A percentile compares a stretch with the other conserved stretches of the same genome.
Evolutionary conservation across 805 yeast genomes (phyloP).

Genomic region (Komagataella pseudopastoris): DNA sequence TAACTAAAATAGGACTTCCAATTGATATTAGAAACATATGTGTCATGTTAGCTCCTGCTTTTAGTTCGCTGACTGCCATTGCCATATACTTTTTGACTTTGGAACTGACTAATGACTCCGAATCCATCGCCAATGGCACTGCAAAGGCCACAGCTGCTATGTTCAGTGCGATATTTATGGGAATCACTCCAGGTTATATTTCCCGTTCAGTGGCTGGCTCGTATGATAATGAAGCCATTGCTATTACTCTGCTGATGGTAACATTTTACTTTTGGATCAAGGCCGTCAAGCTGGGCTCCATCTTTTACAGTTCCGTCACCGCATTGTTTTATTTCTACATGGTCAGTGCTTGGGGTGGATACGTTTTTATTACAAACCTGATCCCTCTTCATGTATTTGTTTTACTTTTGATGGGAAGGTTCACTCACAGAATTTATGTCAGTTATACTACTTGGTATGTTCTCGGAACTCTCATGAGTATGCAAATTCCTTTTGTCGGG

Average conservation of each 20-base stretch:
- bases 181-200: slow-evolving; percentile 96
- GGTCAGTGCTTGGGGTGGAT: slow-evolving; percentile 99
- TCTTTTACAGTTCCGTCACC: slow-evolving; percentile 69
- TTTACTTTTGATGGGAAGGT: slow-evolving; percentile 87
- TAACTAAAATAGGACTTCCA: slow-evolving; percentile 60
- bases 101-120: slow-evolving; percentile 68
- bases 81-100: slow-evolving; percentile 78
- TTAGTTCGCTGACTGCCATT: slow-evolving; percentile 83
- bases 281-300: slow-evolving; percentile 82
- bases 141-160: slow-evolving; percentile 57
- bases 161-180: slow-evolving; percentile 87
- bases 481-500: slow-evolving; percentile 99
- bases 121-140: slow-evolving; percentile 5
- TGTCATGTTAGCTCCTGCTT: slow-evolving; percentile 93
- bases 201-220: slow-evolving; percentile 98
- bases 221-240: slow-evolving; percentile 97
- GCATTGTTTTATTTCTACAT: slow-evolving; percentile 90
- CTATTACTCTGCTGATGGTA: slow-evolving; percentile 89
- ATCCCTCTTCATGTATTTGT: slow-evolving; percentile 93
- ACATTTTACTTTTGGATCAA: slow-evolving; percentile 95
- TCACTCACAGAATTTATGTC: slow-evolving; percentile 67
- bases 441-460: slow-evolving; percentile 96
- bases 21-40: slow-evolving; percentile 92
- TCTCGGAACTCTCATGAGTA: slow-evolving; percentile 92
- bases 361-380: slow-evolving; percentile 95